These are phyloP conservation scores for Datisca glomerata DNA, from an alignment of 306 rosid genomes.

Conservation along the genomic window DNA sequence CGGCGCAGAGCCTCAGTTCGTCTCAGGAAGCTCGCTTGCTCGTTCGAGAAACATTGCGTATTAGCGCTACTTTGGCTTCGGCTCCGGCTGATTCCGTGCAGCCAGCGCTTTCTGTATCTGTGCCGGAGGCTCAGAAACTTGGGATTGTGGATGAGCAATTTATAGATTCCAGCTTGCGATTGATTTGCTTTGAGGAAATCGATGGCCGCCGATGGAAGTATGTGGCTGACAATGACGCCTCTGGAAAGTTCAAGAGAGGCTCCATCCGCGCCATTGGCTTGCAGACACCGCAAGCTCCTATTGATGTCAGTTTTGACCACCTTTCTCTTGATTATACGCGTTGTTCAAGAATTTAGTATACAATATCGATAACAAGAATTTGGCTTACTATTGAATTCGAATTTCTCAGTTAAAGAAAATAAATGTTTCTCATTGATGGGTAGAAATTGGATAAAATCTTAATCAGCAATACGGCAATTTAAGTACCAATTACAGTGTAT, in stretches of 20 bases:
- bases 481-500: too few relatives aligned
- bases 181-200: conserved; percentile 81
- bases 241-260: conserved; percentile 39
- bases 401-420: too few relatives aligned
- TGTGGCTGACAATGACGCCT: conserved; percentile 49
- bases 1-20: conserved; percentile 23
- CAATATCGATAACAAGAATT: too few relatives aligned
- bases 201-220: conserved; percentile 86
- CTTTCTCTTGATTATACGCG: too few relatives aligned
- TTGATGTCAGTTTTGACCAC: conserved; percentile 40
- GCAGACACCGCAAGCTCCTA: conserved; percentile 57
- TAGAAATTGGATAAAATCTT: too few relatives aligned
- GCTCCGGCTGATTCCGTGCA: conserved; percentile 20
- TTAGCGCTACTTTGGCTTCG: conserved; percentile 64
- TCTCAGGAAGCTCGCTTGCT: conserved; percentile 50
- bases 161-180: conserved; percentile 29
- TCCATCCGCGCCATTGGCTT: conserved; percentile 56
- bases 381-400: too few relatives aligned
- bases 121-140: conserved; percentile 14
- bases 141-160: conserved; percentile 20
- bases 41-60: conserved; percentile 76
- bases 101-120: conserved; percentile 8
- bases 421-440: too few relatives aligned
- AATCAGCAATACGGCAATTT: too few relatives aligned
- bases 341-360: too few relatives aligned